Percentiles rank a stretch among this genome's conserved stretches.
Evolutionary conservation across 1,139 yeast species (phyloP).

Genomic region (Pichia sp.): DNA sequence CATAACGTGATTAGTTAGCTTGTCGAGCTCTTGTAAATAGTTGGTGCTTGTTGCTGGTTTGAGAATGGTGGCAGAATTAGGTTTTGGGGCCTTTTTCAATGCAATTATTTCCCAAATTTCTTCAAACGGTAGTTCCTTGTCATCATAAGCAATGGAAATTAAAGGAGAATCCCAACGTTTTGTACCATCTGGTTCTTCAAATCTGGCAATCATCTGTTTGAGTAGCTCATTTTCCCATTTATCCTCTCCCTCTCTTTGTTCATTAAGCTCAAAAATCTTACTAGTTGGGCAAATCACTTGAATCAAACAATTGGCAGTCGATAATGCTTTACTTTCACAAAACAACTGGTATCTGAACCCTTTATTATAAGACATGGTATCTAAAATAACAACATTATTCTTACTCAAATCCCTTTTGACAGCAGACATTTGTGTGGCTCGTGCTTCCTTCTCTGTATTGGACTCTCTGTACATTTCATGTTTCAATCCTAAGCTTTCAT

Average conservation of each 20-base stretch:
- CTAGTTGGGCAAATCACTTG: slow-evolving; percentile 67
- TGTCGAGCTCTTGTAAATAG: slow-evolving; percentile 74
- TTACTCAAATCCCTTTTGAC: slow-evolving; percentile 74
- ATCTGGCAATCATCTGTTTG: slow-evolving; percentile 69
- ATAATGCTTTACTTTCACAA: slow-evolving; percentile 83
- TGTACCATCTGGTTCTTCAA: slow-evolving; percentile 85
- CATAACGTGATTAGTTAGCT: slow-evolving; percentile 57
- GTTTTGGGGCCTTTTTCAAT: slow-evolving; percentile 53
- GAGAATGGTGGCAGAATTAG: slow-evolving; percentile 69
- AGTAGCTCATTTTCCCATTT: slow-evolving; percentile 67
- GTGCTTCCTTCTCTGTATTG: slow-evolving; percentile 63
- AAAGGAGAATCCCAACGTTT: slow-evolving; percentile 94
- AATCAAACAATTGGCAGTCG: slow-evolving; percentile 77
- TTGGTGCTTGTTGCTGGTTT: slow-evolving; percentile 68
- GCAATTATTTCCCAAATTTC: slow-evolving; percentile 69
- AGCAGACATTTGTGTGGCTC: slow-evolving; percentile 83
- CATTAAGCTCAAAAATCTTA: slow-evolving; percentile 58
- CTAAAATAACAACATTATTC: slow-evolving; percentile 69
- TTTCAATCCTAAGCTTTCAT: slow-evolving; percentile 65
- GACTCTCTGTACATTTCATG: slow-evolving; percentile 65
- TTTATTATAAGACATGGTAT: slow-evolving; percentile 82
- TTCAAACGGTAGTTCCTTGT: slow-evolving; percentile 50
- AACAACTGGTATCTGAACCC: slow-evolving; percentile 92
- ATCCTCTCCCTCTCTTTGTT: slow-evolving; percentile 20
- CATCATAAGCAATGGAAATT: slow-evolving; percentile 53